phyloP scores from a whole-genome alignment of 441 rosid species.

The Croton setiger region DNA sequence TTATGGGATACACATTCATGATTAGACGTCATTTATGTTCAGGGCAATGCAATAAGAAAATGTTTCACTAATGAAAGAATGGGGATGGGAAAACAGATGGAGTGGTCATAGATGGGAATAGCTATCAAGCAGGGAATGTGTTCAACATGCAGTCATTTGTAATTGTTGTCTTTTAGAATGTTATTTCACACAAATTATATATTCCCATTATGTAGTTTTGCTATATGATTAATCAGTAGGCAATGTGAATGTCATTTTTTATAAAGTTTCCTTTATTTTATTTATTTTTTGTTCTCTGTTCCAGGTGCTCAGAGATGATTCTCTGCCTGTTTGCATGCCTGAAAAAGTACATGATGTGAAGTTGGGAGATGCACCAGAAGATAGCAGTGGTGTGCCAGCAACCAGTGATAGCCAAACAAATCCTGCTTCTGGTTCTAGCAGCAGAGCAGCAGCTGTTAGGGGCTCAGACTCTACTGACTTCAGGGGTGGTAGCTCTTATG shows the following conservation, averaged over 20 bases:
- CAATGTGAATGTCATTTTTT: background rate
- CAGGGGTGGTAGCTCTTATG: constrained; percentile 65
- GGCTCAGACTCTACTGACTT: constrained; percentile 77
- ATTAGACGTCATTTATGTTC: background rate
- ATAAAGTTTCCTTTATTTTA: background rate
- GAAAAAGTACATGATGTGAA: constrained; percentile 98
- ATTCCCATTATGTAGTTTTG: too few relatives aligned
- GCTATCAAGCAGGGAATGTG: background rate
- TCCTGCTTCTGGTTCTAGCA: constrained; percentile 82
- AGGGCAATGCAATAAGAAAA: background rate
- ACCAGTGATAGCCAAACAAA: constrained; percentile 57
- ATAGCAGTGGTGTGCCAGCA: constrained; percentile 41
- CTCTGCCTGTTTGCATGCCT: constrained; percentile 87
- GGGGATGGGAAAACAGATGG: background rate
- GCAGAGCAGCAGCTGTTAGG: constrained; percentile 64
- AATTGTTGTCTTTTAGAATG: background rate
- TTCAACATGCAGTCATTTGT: background rate
- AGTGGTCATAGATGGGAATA: background rate
- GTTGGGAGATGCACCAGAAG: constrained; percentile 83
- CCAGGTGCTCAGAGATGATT: constrained; percentile 90
- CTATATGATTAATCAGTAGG: too few relatives aligned
- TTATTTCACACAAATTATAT: background rate
- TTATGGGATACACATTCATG: background rate
- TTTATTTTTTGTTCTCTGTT: constrained; percentile 10
- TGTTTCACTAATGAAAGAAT: background rate